These are phyloP conservation scores for Geotrichum bryndzae DNA, from an alignment of 1,139 yeast genomes.

Conservation along the genomic window DNA sequence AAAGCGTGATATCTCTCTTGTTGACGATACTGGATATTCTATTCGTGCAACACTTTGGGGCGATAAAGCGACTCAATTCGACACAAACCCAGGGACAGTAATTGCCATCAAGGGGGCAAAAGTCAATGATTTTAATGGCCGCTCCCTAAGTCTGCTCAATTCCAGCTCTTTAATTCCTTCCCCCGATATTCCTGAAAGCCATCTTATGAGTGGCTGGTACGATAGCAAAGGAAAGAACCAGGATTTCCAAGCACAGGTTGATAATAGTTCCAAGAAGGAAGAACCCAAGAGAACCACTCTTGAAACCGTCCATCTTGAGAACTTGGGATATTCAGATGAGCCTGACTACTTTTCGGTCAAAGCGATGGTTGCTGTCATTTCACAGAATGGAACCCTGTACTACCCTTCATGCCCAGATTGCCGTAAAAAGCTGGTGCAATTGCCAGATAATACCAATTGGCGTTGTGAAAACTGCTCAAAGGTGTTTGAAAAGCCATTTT, in stretches of 20 bases:
- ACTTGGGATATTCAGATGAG: conserved; percentile 58
- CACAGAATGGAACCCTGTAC: conserved; percentile 64
- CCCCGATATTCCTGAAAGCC: conserved; percentile 88
- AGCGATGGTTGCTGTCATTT: conserved; percentile 63
- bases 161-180: conserved; percentile 69
- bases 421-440: conserved; percentile 75
- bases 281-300: conserved; percentile 46
- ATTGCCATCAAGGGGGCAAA: conserved; percentile 87
- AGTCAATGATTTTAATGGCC: conserved; percentile 84
- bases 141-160: conserved; percentile 74
- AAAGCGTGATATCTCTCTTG: conserved; percentile 81
- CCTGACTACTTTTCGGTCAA: conserved; percentile 74
- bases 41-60: conserved; percentile 88
- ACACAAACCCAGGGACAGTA: conserved; percentile 72
- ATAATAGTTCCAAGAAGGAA: conserved; percentile 27
- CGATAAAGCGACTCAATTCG: conserved; percentile 72
- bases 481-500: conserved; percentile 59
- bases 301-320: conserved; percentile 58
- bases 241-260: conserved; percentile 51
- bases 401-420: conserved; percentile 93
- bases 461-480: conserved; percentile 88
- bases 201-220: conserved; percentile 89
- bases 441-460: conserved; percentile 64
- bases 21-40: conserved; percentile 76
- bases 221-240: conserved; percentile 68